phyloP scores from a whole-genome alignment of 2,329 filamentous ascomycete genomes.

The Shiraia sp. region DNA sequence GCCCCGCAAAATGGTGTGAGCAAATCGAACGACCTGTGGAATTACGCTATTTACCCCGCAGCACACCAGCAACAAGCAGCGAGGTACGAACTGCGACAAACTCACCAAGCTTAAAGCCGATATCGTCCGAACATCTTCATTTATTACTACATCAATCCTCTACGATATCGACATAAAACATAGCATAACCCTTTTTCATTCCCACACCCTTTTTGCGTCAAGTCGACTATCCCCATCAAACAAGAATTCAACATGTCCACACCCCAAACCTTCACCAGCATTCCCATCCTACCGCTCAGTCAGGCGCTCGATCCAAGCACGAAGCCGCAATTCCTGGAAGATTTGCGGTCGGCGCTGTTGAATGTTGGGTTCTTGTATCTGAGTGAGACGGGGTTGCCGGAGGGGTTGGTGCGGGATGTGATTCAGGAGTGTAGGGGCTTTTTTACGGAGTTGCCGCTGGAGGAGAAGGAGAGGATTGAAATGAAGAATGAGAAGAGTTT shows the following conservation, averaged over 20 bases:
- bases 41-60: constrained; percentile 3
- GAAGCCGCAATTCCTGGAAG: constrained; percentile 71
- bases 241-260: constrained; percentile 1
- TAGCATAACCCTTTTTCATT: background rate
- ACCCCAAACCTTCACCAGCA: constrained; percentile 63
- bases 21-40: constrained; percentile 1
- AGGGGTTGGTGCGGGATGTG: constrained; percentile 66
- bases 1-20: constrained; percentile 22
- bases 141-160: too few relatives aligned
- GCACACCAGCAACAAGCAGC: too few relatives aligned
- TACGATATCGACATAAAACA: background rate
- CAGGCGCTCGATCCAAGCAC: constrained; percentile 67
- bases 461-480: constrained; percentile 70
- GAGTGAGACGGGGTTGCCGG: constrained; percentile 66
- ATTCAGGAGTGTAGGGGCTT: constrained; percentile 71
- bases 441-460: constrained; percentile 70
- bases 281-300: constrained; percentile 78
- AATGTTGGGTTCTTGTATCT: constrained; percentile 90
- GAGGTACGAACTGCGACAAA: too few relatives aligned
- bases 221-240: too few relatives aligned
- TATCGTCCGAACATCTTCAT: too few relatives aligned
- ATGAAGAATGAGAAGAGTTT: constrained; percentile 56
- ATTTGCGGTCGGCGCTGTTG: constrained; percentile 75
- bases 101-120: background rate
- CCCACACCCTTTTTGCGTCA: too few relatives aligned